These are phyloP conservation scores for Fusarium concolor DNA, from an alignment of 2,329 filamentous ascomycete species.

Conservation along the genomic window DNA sequence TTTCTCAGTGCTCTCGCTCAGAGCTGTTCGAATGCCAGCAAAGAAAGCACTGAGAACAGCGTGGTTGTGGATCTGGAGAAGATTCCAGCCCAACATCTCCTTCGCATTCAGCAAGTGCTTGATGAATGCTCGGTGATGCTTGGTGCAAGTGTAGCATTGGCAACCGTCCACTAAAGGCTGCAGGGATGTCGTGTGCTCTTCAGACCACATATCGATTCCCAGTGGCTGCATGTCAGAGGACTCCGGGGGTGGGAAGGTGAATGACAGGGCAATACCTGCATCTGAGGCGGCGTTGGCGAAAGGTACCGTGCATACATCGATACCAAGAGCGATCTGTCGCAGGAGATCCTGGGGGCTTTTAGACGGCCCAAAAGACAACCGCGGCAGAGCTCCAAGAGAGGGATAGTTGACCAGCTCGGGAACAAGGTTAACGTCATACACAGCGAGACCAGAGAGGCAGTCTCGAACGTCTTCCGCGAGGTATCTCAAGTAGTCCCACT, in stretches of 20 bases:
- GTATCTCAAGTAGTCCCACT: conserved; percentile 82
- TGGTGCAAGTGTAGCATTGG: conserved; percentile 83
- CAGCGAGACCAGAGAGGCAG: conserved; percentile 74
- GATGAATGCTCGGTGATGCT: conserved; percentile 87
- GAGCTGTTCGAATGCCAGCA: conserved; percentile 71
- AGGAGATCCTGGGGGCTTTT: conserved; percentile 81
- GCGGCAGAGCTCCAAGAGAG: conserved; percentile 71
- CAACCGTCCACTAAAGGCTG: conserved; percentile 73
- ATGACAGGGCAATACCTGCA: conserved; percentile 84
- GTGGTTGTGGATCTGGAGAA: conserved; percentile 94
- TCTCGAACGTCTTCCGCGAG: conserved; percentile 72
- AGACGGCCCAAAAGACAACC: conserved; percentile 78
- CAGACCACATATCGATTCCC: conserved; percentile 82
- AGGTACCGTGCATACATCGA: conserved; percentile 82
- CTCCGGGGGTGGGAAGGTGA: conserved; percentile 71
- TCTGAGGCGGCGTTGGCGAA: conserved; percentile 83
- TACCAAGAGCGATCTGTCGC: conserved; percentile 77
- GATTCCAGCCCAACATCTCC: conserved; percentile 96
- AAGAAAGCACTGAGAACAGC: conserved; percentile 80
- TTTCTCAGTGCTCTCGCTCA: conserved; percentile 63
- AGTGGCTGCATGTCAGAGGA: conserved; percentile 59
- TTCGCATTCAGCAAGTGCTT: conserved; percentile 89
- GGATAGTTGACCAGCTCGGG: conserved; percentile 69
- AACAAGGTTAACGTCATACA: conserved; percentile 80
- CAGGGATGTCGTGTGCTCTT: conserved; percentile 70